Evolutionary conservation across 202 grass and related monocot species (phyloP), one percentile per base, ranked within the genome.

Genomic region (Setaria italica): DNA sequence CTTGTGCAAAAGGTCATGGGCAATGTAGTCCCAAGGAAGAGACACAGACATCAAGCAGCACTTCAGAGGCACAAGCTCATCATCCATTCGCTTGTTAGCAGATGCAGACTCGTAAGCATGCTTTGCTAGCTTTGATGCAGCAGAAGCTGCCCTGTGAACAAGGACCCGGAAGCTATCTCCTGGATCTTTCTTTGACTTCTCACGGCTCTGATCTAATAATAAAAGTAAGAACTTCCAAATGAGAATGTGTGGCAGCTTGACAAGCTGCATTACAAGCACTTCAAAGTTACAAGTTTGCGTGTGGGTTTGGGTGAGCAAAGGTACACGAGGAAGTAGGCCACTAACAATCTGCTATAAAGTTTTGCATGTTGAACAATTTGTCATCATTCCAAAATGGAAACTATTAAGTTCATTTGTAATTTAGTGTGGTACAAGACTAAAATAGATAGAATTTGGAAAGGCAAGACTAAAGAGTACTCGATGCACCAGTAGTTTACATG

Each of bases 11-110:
- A 95, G 64, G 72, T 99, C 96, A 45, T 99, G 91, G 1, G 91
- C 91, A 55, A 95, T 92, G 67, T 74, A 62, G 57, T 99, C 96
- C 96, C 96, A 99, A 65, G 96, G 93, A 91, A 99, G 92, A 71
- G 93, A 95, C 54, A 99, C 90, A 17, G 93, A 94, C 91, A 99
- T 99, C 86, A 99, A 86, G 68, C 88, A 95, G 54, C 96, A 99
- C 70, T 95, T 95, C 10, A 99, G 87, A 29, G 96, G 96, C 72
- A 94, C 75, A 87, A 99, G 92, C n/a, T 88, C 90, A 85, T 80
- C 47, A 80, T 91, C 87, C 51, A 56, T 67, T 29, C 12, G 64
- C 64, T 62, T 90, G 45, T 91, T 88, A 62, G 88, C 70, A 76
- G 86, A 89, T 72, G 84, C 60, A 51, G 87, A 65, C 42, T 78